A percentile compares a stretch with the other conserved stretches of the same genome.
phyloP scores from a whole-genome alignment of 2,329 filamentous ascomycete genomes.

The Lachnellula hyalina region DNA sequence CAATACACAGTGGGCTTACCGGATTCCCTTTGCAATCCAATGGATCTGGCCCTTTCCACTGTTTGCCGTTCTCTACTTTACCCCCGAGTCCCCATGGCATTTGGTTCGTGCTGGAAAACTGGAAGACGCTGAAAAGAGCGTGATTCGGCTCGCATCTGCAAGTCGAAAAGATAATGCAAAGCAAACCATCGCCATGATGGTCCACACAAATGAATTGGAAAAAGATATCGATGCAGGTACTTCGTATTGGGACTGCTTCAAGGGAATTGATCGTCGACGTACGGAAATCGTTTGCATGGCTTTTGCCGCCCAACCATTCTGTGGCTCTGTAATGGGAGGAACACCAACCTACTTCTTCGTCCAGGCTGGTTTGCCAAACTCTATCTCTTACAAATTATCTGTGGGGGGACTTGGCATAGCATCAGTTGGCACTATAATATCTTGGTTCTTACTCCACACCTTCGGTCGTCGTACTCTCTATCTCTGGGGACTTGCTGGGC shows the following conservation, averaged over 20 bases:
- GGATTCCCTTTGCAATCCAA: slow-evolving; percentile 39
- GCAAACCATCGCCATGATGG: slow-evolving; percentile 46
- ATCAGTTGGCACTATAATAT: not conserved
- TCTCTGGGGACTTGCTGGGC: slow-evolving; percentile 37
- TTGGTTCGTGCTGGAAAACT: slow-evolving; percentile 38
- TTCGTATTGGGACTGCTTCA: slow-evolving; percentile 45
- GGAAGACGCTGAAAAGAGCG: slow-evolving; percentile 38
- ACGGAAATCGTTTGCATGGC: slow-evolving; percentile 52
- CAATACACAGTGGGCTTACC: slow-evolving; percentile 33
- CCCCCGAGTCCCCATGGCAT: slow-evolving; percentile 45
- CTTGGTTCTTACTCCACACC: slow-evolving; percentile 42
- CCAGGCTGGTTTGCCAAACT: slow-evolving; percentile 46
- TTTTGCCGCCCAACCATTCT: slow-evolving; percentile 51
- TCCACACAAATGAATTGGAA: slow-evolving; percentile 50
- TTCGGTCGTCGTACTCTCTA: slow-evolving; percentile 46
- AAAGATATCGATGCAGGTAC: slow-evolving; percentile 36
- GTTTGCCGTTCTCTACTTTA: slow-evolving; percentile 37
- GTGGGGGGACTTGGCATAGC: no score
- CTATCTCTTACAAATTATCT: slow-evolving; percentile 34
- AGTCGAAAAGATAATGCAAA: slow-evolving; percentile 29
- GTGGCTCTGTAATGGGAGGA: slow-evolving; percentile 55
- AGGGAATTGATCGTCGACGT: slow-evolving; percentile 37
- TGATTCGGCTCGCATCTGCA: no score
- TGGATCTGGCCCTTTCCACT: slow-evolving; percentile 42
- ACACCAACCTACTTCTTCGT: slow-evolving; percentile 57